Base-by-base conservation (phyloP, 768 basidiomycete species). In the Amylocystis lapponica region DNA sequence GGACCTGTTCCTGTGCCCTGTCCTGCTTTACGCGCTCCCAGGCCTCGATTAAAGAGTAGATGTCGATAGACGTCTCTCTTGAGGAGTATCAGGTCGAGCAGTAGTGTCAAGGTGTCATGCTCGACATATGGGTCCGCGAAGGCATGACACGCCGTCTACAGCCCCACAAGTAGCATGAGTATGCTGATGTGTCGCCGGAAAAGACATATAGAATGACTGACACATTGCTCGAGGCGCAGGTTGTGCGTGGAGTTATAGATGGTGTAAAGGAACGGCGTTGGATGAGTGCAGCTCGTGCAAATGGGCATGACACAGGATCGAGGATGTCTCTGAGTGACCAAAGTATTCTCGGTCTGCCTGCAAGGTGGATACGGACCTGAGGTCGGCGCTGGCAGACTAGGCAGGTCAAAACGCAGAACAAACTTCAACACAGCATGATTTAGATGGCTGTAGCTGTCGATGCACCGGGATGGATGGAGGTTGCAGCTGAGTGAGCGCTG, bases 111-210 rank as follows among this genome's bases (percentile, higher is more conserved):
- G 0, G 71, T 66, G 58, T 91, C 87, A 48, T 91, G 83, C 58
- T 93, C 89, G 47, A 91, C 86, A 52, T 91, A 92, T 44, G 86
- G 86, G 62, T 93, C 90, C 0, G 81, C 87, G 54, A 91, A 89
- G 21, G 66, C 63, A 27, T 70, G 72, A 55, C 86, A 87, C 41
- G 66, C 66, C 20, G 67, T 63, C 85, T 86, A 49, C n/a, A n/a
- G n/a, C n/a, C n/a, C n/a, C 22, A 23, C 16, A 32, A 32, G 40
- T 11, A 25, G 16, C n/a, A 25, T 39, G 9, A 20, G 41, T 7
- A 30, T 29, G 49, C 49, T 36, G 13, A 36, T 30, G 39, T 33
- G 47, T 53, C 39, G 54, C 16, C 8, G 25, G 23, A 44, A 22
- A 4, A 43, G 9, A 39, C 17, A 29, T 19, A 16, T 7, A 34